A percentile compares a stretch with the other conserved stretches of the same genome.
Evolutionary conservation across 2,329 filamentous ascomycete genomes (phyloP).

Genomic region (Neonectria faginata): DNA sequence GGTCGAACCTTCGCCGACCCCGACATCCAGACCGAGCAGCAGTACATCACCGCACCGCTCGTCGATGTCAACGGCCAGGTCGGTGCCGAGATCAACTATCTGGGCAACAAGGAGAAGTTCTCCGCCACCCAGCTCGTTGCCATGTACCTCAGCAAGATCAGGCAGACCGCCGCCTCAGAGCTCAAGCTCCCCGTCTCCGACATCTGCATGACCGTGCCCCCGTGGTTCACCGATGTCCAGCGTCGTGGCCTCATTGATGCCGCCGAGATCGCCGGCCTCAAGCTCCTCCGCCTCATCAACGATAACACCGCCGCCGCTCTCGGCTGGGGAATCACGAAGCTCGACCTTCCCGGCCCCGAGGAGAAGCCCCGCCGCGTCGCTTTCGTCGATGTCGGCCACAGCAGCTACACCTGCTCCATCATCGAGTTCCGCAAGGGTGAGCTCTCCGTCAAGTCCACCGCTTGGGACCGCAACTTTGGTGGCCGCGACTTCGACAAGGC

Average conservation of each 20-base stretch:
- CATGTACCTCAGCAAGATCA: constrained; percentile 97
- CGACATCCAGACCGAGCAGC: constrained; percentile 92
- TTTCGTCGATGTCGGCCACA: constrained; percentile 96
- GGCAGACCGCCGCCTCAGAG: constrained; percentile 86
- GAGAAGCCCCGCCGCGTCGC: constrained; percentile 92
- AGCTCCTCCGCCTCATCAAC: constrained; percentile 94
- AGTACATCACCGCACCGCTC: constrained; percentile 87
- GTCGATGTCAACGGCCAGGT: constrained; percentile 94
- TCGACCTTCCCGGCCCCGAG: constrained; percentile 87
- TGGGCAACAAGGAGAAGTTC: constrained; percentile 96
- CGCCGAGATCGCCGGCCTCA: constrained; percentile 91
- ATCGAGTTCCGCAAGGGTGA: constrained; percentile 98
- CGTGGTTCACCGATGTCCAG: constrained; percentile 97
- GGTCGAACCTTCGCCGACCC: constrained; percentile 89
- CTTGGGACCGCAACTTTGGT: constrained; percentile 96
- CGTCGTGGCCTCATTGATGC: constrained; percentile 90
- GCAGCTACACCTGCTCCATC: constrained; percentile 93
- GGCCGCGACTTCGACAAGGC: constrained; percentile 97
- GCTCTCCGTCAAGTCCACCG: constrained; percentile 90
- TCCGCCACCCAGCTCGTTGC: constrained; percentile 92
- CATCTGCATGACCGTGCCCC: constrained; percentile 91
- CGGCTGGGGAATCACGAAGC: constrained; percentile 97
- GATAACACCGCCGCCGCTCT: constrained; percentile 96
- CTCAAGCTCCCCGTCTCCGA: constrained; percentile 92
- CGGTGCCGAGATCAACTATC: constrained; percentile 91